These are phyloP conservation scores for Angomonas deanei DNA, from an alignment of 208 protist species.

Conservation along the genomic window DNA sequence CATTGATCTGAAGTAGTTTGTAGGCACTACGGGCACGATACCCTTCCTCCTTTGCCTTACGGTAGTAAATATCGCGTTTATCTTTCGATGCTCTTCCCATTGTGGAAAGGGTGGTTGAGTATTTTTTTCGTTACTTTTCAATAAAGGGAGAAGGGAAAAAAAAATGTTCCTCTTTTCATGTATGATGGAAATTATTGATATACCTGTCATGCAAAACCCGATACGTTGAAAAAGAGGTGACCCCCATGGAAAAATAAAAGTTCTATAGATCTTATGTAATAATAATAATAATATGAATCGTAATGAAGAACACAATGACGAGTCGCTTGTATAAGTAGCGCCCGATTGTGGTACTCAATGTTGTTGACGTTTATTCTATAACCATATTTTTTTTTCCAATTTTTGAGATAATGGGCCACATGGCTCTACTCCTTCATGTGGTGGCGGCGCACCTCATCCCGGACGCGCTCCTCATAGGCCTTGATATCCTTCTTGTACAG, in stretches of 20 bases:
- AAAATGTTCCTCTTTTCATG: not conserved
- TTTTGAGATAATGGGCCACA: not conserved
- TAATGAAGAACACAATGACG: too few relatives aligned
- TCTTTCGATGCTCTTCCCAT: slow-evolving; percentile 95
- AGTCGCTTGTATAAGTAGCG: too few relatives aligned
- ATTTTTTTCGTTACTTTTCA: not conserved
- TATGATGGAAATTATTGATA: too few relatives aligned
- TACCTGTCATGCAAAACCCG: too few relatives aligned
- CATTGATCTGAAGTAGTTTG: slow-evolving; percentile 99
- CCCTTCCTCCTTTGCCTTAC: slow-evolving; percentile 99
- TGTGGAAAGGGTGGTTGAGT: not conserved
- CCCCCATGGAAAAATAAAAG: too few relatives aligned
- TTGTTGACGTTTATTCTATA: not conserved
- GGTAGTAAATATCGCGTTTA: slow-evolving; percentile 99
- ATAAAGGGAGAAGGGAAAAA: slow-evolving; percentile 4
- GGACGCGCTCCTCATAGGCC: slow-evolving; percentile 82
- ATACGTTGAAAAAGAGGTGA: too few relatives aligned
- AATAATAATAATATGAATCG: not conserved
- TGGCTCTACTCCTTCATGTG: slow-evolving; percentile 28
- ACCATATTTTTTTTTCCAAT: slow-evolving; percentile 2
- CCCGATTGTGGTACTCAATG: too few relatives aligned
- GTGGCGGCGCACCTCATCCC: slow-evolving; percentile 71
- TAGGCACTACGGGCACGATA: slow-evolving; percentile 98
- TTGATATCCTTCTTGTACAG: slow-evolving; percentile 78
- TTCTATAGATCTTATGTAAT: too few relatives aligned